Evolutionary conservation across 371 early-diverging fungal genomes (phyloP).

Genomic region (Mucor plumbeus): DNA sequence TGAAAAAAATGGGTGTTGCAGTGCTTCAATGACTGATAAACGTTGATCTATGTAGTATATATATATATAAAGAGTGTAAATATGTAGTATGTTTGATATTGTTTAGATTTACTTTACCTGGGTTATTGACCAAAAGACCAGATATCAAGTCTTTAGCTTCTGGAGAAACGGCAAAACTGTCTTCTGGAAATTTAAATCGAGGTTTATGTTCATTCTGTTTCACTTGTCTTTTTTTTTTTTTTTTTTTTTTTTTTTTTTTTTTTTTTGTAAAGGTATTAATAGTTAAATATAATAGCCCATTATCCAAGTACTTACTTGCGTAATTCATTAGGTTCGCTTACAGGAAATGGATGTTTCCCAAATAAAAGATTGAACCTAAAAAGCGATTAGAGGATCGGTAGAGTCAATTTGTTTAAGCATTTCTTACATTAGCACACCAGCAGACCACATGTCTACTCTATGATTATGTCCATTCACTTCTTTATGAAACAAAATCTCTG

Average conservation of each 20-base stretch:
- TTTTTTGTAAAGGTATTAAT: not conserved
- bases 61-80: too few relatives aligned
- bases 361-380: constrained; percentile 88
- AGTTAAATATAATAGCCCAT: not conserved
- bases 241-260: not conserved
- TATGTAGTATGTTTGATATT: too few relatives aligned
- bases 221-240: not conserved
- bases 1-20: constrained; percentile 27
- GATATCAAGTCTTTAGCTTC: constrained; percentile 81
- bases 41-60: constrained; percentile 7
- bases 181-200: constrained; percentile 12
- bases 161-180: constrained; percentile 29
- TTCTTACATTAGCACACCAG: constrained; percentile 92
- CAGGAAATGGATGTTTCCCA: constrained; percentile 97
- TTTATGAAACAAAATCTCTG: constrained; percentile 89
- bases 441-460: constrained; percentile 98
- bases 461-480: constrained; percentile 81
- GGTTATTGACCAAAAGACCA: constrained; percentile 79
- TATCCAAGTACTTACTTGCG: constrained; percentile 60
- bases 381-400: not conserved
- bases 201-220: constrained; percentile 1
- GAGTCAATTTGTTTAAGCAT: too few relatives aligned
- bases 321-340: constrained; percentile 81
- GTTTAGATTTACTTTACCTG: constrained; percentile 47
- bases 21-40: constrained; percentile 21